A percentile compares a stretch with the other conserved stretches of the same genome.
Conservation (phyloP, 2,329 filamentous ascomycete species). For the Arthroderma sp. region DNA sequence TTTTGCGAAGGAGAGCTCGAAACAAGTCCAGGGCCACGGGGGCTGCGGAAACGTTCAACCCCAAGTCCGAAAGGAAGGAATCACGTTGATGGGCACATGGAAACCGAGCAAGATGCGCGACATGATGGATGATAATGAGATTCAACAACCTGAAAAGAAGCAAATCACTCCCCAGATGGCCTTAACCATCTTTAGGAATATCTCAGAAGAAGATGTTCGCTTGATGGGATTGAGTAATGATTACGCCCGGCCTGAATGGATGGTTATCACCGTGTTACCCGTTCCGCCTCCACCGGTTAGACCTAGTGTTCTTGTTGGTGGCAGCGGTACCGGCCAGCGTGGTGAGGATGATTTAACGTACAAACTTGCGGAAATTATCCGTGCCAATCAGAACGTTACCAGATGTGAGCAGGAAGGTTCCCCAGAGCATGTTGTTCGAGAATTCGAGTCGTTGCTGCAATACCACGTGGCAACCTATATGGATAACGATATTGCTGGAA, state of each 20-base stretch:
- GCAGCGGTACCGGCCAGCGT: constrained; percentile 78
- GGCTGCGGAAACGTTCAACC: constrained; percentile 90
- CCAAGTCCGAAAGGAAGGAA: constrained; percentile 71
- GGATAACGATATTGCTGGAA: constrained; percentile 97
- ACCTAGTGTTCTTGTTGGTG: constrained; percentile 93
- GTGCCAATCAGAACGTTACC: constrained; percentile 88
- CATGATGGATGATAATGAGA: constrained; percentile 54
- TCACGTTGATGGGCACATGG: constrained; percentile 68
- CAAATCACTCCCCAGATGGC: constrained; percentile 73
- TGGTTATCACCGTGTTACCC: constrained; percentile 88
- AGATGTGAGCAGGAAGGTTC: constrained; percentile 85
- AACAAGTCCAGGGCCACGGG: constrained; percentile 54
- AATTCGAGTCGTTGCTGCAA: constrained; percentile 85
- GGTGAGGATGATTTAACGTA: constrained; percentile 99
- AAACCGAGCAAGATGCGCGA: constrained; percentile 57
- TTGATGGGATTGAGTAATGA: constrained; percentile 88
- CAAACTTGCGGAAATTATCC: constrained; percentile 96
- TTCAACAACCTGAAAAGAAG: constrained; percentile 64
- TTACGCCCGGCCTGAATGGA: constrained; percentile 95
- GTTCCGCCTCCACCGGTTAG: constrained; percentile 92
- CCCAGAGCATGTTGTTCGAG: constrained; percentile 76
- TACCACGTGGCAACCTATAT: constrained; percentile 99
- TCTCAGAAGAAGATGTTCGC: constrained; percentile 66
- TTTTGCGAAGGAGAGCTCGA: constrained; percentile 51
- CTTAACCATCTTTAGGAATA: constrained; percentile 73